Base-by-base conservation (phyloP, 345 rosid genomes). In the Raphanus sativus region DNA sequence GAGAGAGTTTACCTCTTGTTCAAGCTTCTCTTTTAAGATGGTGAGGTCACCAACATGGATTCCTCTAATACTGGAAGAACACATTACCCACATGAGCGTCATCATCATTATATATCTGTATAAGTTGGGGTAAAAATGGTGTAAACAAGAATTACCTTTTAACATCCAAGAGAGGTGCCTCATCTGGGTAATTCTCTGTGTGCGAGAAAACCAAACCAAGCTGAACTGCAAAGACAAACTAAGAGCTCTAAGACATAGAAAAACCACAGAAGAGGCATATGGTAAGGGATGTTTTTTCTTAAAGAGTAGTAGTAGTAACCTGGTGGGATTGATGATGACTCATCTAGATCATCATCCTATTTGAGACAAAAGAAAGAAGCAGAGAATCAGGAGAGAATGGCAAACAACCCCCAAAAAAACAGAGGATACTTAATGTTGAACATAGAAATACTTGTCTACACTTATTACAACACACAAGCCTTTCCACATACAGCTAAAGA, bases 161-260 rank as follows among this genome's bases (percentile, higher is more conserved):
- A 30, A 89, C 90, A 79, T 87, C 86, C 76, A 92, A 70, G 69
- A 91, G 94, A 3, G 99, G 99, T 69, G 87, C 86, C 70, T 91
- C 97, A 60, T 92, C 99, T 0, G 99, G 99, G 75, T 95, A 95
- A 54, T 85, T 87, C 80, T 89, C 92, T 11, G 97, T 87, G 87
- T 95, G 99, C 0, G 96, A 82, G 83, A 95, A 95, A 84, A 92
- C 76, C 83, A 95, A 86, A 81, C 85, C 99, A 56, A 95, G 85
- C 86, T 84, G 82, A 87, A 88, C 99, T 95, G 98, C 85, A 92
- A 79, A 1, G 52, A 73, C 64, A 73, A 54, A 66, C 69, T 74
- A 10, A 59, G 75, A 69, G 56, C 24, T 55, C 25, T 25, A 40
- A 80, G 79, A 40, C 13, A 34, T 28, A 54, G 76, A 69, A 85